These are phyloP conservation scores for Tephrocybe sp. DNA, from an alignment of 768 basidiomycete genomes.

Conservation along the genomic window DNA sequence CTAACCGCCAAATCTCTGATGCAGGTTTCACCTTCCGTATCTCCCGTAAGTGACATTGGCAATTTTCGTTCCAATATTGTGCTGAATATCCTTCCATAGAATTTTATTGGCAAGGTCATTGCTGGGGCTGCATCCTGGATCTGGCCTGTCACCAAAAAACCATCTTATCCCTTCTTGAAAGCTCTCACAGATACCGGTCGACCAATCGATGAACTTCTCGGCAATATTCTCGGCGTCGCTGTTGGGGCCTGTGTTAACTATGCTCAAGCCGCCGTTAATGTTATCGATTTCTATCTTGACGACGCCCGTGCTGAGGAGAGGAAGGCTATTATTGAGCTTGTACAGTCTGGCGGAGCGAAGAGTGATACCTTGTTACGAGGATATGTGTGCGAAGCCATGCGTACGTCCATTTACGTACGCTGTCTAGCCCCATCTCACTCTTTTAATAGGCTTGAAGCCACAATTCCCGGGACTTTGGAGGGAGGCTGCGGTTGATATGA, in stretches of 20 bases:
- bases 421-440: background rate
- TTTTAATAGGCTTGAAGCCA: conserved; percentile 30
- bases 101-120: conserved; percentile 6
- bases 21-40: conserved; percentile 21
- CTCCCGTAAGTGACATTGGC: conserved; percentile 22
- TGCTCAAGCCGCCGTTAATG: conserved; percentile 45
- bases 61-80: background rate
- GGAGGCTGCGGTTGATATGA: conserved; percentile 28
- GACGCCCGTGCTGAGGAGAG: conserved; percentile 37
- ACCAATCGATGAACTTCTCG: conserved; percentile 41
- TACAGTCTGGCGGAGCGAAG: conserved; percentile 27
- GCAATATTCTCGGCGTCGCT: conserved; percentile 44
- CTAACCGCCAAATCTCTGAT: conserved; percentile 31
- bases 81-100: background rate
- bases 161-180: conserved; percentile 37
- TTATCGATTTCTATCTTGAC: conserved; percentile 54
- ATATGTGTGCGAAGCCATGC: conserved; percentile 52
- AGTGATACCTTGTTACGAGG: conserved; percentile 39
- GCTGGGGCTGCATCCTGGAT: conserved; percentile 5
- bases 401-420: conserved; percentile 27
- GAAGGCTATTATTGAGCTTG: conserved; percentile 35
- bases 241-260: conserved; percentile 46
- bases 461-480: conserved; percentile 44
- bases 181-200: conserved; percentile 33
- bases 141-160: conserved; percentile 24